Evolutionary conservation across 129 eudicot genomes (phyloP).

Genomic region (Saposhnikovia divaricata): DNA sequence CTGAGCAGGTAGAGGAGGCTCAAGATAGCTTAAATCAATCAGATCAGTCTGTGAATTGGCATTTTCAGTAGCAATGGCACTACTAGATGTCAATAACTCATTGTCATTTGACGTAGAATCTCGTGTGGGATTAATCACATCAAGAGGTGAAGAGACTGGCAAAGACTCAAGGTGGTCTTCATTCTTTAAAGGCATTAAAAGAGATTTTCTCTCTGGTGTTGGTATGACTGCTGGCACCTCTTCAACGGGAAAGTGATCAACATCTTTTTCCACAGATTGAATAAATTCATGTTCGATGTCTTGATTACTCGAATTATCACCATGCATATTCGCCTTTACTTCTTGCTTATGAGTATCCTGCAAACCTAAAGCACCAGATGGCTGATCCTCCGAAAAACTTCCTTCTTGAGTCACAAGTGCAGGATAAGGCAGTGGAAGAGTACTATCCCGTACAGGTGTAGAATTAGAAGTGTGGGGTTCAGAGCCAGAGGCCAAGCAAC

Average conservation of each 20-base stretch:
- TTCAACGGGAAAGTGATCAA: constrained; percentile 35
- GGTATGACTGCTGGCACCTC: constrained; percentile 17
- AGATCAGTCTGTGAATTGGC: constrained; percentile 43
- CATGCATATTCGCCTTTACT: constrained; percentile 37
- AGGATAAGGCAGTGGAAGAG: constrained; percentile 19
- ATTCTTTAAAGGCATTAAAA: constrained; percentile 35
- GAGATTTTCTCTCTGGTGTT: constrained; percentile 30
- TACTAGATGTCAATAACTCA: constrained; percentile 25
- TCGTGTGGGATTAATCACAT: constrained; percentile 21
- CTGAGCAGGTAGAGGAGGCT: constrained; percentile 56
- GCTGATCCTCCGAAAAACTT: constrained; percentile 24
- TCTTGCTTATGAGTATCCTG: constrained; percentile 23
- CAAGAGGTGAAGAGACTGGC: constrained; percentile 31
- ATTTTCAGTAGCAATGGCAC: constrained; percentile 30
- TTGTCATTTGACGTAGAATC: constrained; percentile 27
- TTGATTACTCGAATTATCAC: constrained; percentile 20
- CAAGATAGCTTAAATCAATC: constrained; percentile 56
- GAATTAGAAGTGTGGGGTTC: constrained; percentile 21
- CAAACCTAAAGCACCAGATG: constrained; percentile 12
- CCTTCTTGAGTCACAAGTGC: constrained; percentile 25
- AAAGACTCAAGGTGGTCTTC: constrained; percentile 41
- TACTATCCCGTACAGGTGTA: constrained; percentile 34
- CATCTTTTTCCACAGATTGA: constrained; percentile 25
- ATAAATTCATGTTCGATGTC: constrained; percentile 26
- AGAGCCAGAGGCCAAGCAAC: constrained; percentile 20